Conservation (phyloP, 164 flowering plant species). For the Buxus sempervirens region DNA sequence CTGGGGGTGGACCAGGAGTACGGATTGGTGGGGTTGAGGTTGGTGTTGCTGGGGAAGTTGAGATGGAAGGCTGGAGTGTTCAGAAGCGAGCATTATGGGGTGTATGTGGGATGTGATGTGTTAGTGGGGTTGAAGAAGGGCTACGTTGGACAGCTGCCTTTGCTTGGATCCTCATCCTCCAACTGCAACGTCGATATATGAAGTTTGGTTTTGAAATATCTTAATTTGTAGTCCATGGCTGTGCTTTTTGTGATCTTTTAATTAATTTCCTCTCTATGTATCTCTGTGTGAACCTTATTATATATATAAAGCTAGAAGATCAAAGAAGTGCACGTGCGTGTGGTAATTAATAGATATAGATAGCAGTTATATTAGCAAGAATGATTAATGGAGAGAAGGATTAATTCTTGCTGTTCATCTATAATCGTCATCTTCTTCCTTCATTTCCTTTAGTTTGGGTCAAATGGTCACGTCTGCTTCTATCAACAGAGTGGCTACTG, state of each 20-base stretch:
- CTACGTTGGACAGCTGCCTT: constrained; percentile 51
- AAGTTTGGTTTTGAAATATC: background rate
- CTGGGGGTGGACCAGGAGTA: constrained; percentile 48
- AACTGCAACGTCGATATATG: constrained; percentile 52
- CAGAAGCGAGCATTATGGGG: constrained; percentile 35
- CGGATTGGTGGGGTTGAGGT: constrained; percentile 62
- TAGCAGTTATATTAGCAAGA: no score
- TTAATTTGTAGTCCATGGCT: background rate
- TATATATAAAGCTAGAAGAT: no score
- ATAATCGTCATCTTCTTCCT: background rate
- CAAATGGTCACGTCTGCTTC: no score
- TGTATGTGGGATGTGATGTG: constrained; percentile 68
- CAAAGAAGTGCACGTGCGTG: no score
- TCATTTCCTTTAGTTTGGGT: background rate
- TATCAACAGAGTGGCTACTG: no score
- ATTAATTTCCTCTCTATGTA: no score
- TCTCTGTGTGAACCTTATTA: no score
- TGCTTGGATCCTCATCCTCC: constrained; percentile 67
- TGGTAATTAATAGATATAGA: constrained; percentile 32
- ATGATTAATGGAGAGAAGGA: no score
- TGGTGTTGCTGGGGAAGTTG: constrained; percentile 60
- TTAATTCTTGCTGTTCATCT: no score
- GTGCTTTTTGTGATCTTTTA: background rate
- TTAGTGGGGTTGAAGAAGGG: constrained; percentile 61
- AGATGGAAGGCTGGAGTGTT: constrained; percentile 65